Conservation (phyloP, 495 filamentous ascomycete genomes). For the Penicillium mononematosum region DNA sequence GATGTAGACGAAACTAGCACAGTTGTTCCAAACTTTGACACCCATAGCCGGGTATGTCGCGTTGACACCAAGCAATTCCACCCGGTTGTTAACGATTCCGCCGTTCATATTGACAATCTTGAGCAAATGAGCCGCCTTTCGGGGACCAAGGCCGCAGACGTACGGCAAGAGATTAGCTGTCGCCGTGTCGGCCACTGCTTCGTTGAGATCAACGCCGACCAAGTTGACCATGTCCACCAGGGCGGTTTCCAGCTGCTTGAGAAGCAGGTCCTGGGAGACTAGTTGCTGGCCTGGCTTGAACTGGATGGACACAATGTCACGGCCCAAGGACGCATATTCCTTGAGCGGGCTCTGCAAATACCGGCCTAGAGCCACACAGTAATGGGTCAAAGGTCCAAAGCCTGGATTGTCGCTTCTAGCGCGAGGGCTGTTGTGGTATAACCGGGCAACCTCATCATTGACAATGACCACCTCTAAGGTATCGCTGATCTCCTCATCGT, state of each 20-base stretch:
- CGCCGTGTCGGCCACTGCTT: slow-evolving; percentile 74
- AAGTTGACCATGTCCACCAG: slow-evolving; percentile 99
- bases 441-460: slow-evolving; percentile 91
- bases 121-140: slow-evolving; percentile 82
- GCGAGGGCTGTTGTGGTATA: slow-evolving; percentile 87
- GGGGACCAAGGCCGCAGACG: slow-evolving; percentile 87
- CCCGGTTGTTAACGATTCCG: slow-evolving; percentile 74
- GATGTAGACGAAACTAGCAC: slow-evolving; percentile 89
- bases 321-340: slow-evolving; percentile 89
- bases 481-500: slow-evolving; percentile 60
- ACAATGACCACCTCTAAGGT: slow-evolving; percentile 83
- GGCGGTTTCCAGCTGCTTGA: slow-evolving; percentile 83
- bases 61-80: slow-evolving; percentile 82
- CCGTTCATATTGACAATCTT: slow-evolving; percentile 90
- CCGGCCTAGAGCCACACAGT: slow-evolving; percentile 82
- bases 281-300: slow-evolving; percentile 90
- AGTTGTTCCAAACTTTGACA: slow-evolving; percentile 90
- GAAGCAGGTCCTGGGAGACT: slow-evolving; percentile 78
- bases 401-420: slow-evolving; percentile 80
- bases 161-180: slow-evolving; percentile 87
- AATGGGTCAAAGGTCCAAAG: slow-evolving; percentile 70
- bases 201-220: slow-evolving; percentile 90
- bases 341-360: slow-evolving; percentile 94
- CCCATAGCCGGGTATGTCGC: slow-evolving; percentile 82
- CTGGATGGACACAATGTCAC: slow-evolving; percentile 78